These are phyloP conservation scores for Talinum fruticosum DNA, from an alignment of 148 eudicot species.

Conservation along the genomic window DNA sequence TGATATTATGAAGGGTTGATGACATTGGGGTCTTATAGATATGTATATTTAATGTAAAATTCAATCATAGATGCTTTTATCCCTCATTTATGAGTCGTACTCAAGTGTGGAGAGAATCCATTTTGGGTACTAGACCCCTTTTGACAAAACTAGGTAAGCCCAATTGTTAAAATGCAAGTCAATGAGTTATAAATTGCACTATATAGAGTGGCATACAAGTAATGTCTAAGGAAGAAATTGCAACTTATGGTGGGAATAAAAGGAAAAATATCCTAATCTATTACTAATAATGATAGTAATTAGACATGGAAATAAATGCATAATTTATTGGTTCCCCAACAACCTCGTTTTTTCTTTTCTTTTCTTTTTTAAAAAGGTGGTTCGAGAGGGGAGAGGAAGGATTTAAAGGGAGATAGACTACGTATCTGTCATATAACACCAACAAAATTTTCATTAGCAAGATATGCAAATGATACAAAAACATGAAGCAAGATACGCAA, in stretches of 20 bases:
- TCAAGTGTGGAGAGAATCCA: not conserved
- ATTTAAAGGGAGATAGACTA: too few relatives aligned
- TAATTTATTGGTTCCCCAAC: not conserved
- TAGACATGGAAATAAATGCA: not conserved
- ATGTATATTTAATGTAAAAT: not conserved
- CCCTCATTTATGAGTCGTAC: not conserved
- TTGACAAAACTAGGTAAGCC: not conserved
- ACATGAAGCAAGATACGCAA: not conserved
- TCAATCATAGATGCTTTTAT: not conserved
- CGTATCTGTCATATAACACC: too few relatives aligned
- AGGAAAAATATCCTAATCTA: not conserved
- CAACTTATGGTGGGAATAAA: not conserved
- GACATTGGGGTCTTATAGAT: not conserved
- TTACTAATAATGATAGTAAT: not conserved
- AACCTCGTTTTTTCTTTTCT: too few relatives aligned
- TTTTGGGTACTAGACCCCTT: not conserved
- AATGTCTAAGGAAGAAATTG: too few relatives aligned
- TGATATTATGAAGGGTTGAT: not conserved
- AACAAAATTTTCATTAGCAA: too few relatives aligned
- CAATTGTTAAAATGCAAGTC: not conserved
- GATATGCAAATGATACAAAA: too few relatives aligned
- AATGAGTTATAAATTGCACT: not conserved
- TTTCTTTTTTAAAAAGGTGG: not conserved
- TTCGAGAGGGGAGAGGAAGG: not conserved
- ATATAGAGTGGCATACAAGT: not conserved